These are phyloP conservation scores for Solanum pinnatisectum DNA, from an alignment of 257 asterid genomes.

Conservation along the genomic window DNA sequence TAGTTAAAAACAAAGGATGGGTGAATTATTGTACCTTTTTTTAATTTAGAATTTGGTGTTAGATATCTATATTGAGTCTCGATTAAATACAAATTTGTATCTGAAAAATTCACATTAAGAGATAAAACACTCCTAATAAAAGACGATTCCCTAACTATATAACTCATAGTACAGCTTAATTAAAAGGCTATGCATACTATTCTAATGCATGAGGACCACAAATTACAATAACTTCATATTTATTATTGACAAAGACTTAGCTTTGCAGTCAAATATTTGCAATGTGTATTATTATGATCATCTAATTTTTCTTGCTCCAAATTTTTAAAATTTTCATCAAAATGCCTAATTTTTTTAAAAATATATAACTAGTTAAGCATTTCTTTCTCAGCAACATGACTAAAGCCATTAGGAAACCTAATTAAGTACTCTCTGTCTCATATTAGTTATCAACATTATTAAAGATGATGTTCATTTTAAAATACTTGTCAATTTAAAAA, in stretches of 20 bases:
- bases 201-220: background rate
- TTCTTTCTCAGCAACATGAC: background rate
- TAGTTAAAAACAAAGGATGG: background rate
- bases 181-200: background rate
- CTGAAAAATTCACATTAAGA: too few species aligned
- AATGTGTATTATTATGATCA: too few species aligned
- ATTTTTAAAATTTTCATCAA: background rate
- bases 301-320: too few species aligned
- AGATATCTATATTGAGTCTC: accelerated
- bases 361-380: background rate
- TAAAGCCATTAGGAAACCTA: background rate
- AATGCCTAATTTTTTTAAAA: background rate
- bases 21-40: too few species aligned
- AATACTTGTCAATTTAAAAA: too few species aligned
- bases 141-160: background rate
- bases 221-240: background rate
- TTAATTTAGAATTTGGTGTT: accelerated
- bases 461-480: background rate
- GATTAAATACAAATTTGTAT: too few species aligned
- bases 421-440: background rate
- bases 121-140: background rate
- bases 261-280: background rate
- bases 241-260: background rate
- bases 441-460: background rate
- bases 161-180: background rate